Base-by-base conservation (phyloP, 2,329 filamentous ascomycete genomes). In the Hypoxylon sp. region DNA sequence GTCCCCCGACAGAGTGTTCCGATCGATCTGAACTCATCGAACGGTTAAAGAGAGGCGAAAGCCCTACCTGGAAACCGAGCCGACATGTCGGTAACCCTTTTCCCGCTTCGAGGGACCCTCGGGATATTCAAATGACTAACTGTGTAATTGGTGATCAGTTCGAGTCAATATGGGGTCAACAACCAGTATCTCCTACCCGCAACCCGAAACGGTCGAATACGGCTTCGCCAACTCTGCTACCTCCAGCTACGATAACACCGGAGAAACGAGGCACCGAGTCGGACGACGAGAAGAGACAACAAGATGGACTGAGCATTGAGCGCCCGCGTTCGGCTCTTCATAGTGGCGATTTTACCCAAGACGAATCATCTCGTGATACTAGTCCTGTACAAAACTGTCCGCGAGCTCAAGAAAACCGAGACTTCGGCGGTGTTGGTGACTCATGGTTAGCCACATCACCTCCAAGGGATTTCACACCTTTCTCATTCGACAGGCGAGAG, bases 21-120 rank as follows among this genome's bases (percentile, higher is more conserved):
- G 89, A 93, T 77, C 87, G 94, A 70, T 89, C 89, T 63, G 91
- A 94, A 79, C 83, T 97, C 73, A 98, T 98, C 63, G 88, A 94
- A 79, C 87, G 90, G 70, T 85, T 98, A 72, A 98, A 98, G 82
- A 89, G 87, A 78, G 89, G 89, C 32, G 90, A 94, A 79, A 91
- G 89, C 75, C 90, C 92, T 38, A 88, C 89, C 3, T 96, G 93
- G 93, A 83, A 90, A 41, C 87, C 89, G 28, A 88, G 85, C 76
- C 85, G 86, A 74, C 85, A 87, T 83, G 90, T 89, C 80, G 59
- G 83, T 79, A 36, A n/a, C 51, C 14, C 53, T 58, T 28, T 46
- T 60, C 32, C 60, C 2, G 36, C 55, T 30, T 36, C 32, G 28
- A 43, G 50, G 32, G 34, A 58, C 6, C 7, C 5, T 14, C 19